Evolutionary conservation across 768 basidiomycete genomes (phyloP).

Genomic region (Termitomyces sp.): DNA sequence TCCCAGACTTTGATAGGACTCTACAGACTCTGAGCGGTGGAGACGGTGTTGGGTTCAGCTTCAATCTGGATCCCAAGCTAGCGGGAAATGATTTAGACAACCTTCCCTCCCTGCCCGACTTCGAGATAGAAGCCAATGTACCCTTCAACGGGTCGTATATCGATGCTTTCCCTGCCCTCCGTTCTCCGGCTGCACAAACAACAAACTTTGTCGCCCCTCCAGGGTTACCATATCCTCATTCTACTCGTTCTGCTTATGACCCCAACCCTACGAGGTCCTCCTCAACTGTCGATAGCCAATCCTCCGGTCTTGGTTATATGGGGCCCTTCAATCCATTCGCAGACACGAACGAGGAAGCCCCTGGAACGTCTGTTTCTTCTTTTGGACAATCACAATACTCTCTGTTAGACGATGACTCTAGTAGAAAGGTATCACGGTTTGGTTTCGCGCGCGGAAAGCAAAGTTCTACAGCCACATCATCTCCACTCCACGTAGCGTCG

Average conservation of each 20-base stretch:
- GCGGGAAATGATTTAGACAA: slow-evolving; percentile 46
- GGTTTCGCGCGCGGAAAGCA: slow-evolving; percentile 76
- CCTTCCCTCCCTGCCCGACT: slow-evolving; percentile 43
- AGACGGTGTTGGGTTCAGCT: slow-evolving; percentile 76
- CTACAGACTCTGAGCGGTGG: slow-evolving; percentile 67
- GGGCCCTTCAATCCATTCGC: slow-evolving; percentile 84
- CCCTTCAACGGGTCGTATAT: slow-evolving; percentile 67
- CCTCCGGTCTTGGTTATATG: slow-evolving; percentile 53
- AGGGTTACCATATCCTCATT: slow-evolving; percentile 48
- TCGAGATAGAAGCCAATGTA: slow-evolving; percentile 49
- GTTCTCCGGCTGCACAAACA: slow-evolving; percentile 30
- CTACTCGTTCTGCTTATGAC: slow-evolving; percentile 57
- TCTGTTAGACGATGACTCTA: slow-evolving; percentile 56
- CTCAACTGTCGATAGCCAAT: slow-evolving; percentile 41
- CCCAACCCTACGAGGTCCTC: slow-evolving; percentile 40
- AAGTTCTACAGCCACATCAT: slow-evolving; percentile 55
- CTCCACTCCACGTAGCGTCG: slow-evolving; percentile 56
- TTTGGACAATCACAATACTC: slow-evolving; percentile 32
- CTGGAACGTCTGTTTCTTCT: slow-evolving; percentile 31
- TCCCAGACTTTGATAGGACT: slow-evolving; percentile 89
- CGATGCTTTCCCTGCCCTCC: slow-evolving; percentile 69
- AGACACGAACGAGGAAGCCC: slow-evolving; percentile 52
- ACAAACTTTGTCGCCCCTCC: slow-evolving; percentile 48
- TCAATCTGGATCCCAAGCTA: slow-evolving; percentile 81
- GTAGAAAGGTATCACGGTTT: slow-evolving; percentile 74